Evolutionary conservation across 2,329 filamentous ascomycete species (phyloP).

Genomic region (Escovopsis sp.): DNA sequence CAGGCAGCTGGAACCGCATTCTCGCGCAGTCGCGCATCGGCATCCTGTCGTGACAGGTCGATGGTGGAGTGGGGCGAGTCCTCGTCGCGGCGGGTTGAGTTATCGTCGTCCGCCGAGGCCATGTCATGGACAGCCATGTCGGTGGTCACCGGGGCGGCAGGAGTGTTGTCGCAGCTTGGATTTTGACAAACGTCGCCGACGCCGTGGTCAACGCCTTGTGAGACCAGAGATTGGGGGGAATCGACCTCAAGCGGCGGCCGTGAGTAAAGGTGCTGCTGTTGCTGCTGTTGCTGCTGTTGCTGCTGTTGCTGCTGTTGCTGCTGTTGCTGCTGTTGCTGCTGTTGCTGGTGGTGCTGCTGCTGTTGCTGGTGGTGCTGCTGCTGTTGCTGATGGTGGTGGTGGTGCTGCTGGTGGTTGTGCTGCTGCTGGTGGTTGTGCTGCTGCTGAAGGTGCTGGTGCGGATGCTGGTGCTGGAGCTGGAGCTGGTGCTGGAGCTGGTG

Average conservation of each 20-base stretch:
- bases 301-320: background rate
- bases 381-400: conserved; percentile 2
- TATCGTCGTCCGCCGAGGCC: conserved; percentile 3
- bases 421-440: conserved; percentile 3
- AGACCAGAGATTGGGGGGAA: too few relatives aligned
- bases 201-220: too few relatives aligned
- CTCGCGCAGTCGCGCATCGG: conserved; percentile 9
- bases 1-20: conserved; percentile 35
- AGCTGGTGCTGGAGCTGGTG: too few relatives aligned
- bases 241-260: too few relatives aligned
- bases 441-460: conserved; percentile 2
- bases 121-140: background rate
- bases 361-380: background rate
- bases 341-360: background rate
- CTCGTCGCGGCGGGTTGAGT: conserved; percentile 1
- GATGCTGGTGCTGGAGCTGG: conserved; percentile 2
- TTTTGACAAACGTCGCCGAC: too few relatives aligned
- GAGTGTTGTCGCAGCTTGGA: background rate
- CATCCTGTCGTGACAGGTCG: conserved; percentile 5
- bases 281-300: too few relatives aligned
- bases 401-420: conserved; percentile 3
- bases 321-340: background rate
- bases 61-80: conserved; percentile 1
- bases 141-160: background rate
- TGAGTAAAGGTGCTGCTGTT: too few relatives aligned